Conservation (phyloP, 2,329 filamentous ascomycete genomes). For the Ciborinia camelliae region DNA sequence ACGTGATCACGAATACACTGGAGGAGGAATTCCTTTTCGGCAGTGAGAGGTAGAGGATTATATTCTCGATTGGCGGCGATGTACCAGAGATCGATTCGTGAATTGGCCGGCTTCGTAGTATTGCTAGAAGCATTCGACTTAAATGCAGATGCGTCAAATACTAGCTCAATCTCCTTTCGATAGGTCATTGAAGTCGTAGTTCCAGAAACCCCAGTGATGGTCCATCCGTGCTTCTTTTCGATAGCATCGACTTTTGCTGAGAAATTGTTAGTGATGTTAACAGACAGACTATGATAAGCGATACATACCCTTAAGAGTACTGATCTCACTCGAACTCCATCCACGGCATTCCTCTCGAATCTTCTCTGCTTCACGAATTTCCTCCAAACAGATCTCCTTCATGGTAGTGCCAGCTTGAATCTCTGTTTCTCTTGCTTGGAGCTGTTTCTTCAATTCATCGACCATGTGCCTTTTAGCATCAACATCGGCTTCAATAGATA, state of each 20-base stretch:
- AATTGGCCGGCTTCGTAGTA: slow-evolving; percentile 39
- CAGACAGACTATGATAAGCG: neutral
- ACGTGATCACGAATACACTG: slow-evolving; percentile 67
- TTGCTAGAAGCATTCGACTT: slow-evolving; percentile 34
- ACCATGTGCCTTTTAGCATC: slow-evolving; percentile 66
- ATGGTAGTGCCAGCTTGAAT: slow-evolving; percentile 61
- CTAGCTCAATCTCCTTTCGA: slow-evolving; percentile 66
- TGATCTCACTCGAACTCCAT: slow-evolving; percentile 81
- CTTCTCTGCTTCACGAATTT: slow-evolving; percentile 79
- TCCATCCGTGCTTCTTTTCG: slow-evolving; percentile 68
- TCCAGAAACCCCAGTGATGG: slow-evolving; percentile 61
- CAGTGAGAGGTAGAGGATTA: slow-evolving; percentile 54
- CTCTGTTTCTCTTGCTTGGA: slow-evolving; percentile 62
- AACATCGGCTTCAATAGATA: slow-evolving; percentile 63
- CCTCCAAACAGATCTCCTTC: slow-evolving; percentile 66
- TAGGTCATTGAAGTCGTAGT: slow-evolving; percentile 71
- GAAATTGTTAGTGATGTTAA: slow-evolving; percentile 39
- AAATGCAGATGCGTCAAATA: slow-evolving; percentile 66
- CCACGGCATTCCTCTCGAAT: slow-evolving; percentile 84
- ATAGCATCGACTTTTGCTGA: slow-evolving; percentile 62
- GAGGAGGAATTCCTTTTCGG: slow-evolving; percentile 72
- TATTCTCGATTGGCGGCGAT: slow-evolving; percentile 56
- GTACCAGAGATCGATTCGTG: slow-evolving; percentile 66
- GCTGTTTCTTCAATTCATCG: slow-evolving; percentile 61
- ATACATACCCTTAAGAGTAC: slow-evolving; percentile 66